Evolutionary conservation across 768 basidiomycete species (phyloP).

Genomic region (Termitomyces sp.): DNA sequence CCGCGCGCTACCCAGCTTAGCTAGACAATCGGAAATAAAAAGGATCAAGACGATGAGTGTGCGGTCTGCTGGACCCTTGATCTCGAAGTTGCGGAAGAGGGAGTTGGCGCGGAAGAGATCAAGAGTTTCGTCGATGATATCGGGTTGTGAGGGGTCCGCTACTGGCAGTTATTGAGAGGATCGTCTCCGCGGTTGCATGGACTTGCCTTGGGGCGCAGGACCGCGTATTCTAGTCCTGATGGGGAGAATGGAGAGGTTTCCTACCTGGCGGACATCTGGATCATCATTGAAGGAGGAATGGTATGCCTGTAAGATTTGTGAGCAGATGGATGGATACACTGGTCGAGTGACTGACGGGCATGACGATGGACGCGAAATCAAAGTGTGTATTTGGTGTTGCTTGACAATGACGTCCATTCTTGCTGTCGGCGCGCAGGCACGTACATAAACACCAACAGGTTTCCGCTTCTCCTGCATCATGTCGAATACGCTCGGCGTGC

Average conservation of each 20-base stretch:
- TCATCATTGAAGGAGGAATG: constrained; percentile 92
- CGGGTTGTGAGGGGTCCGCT: constrained; percentile 77
- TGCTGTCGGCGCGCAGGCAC: not conserved
- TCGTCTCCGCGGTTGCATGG: constrained; percentile 7
- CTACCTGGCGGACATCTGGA: constrained; percentile 74
- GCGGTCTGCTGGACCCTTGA: constrained; percentile 96
- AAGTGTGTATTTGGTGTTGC: constrained; percentile 23
- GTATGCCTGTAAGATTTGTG: constrained; percentile 64
- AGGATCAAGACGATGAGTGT: constrained; percentile 96
- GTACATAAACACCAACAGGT: not conserved
- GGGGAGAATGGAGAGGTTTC: constrained; percentile 86
- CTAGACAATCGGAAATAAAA: constrained; percentile 95
- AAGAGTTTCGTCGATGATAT: constrained; percentile 94
- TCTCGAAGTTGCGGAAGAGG: constrained; percentile 99
- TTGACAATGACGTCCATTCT: constrained; percentile 27
- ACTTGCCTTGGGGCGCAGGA: constrained; percentile 76
- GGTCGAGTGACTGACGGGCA: constrained; percentile 44
- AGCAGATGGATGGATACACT: not conserved
- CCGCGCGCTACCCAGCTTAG: constrained; percentile 75
- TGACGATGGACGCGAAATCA: constrained; percentile 19
- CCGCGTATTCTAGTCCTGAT: constrained; percentile 91
- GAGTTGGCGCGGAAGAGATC: constrained; percentile 98
- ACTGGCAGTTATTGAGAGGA: constrained; percentile 11
- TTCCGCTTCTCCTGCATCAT: constrained; percentile 18
- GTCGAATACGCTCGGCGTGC: constrained; percentile 22